These are phyloP conservation scores for Leccinellum rugosiceps DNA, from an alignment of 768 basidiomycete genomes.

Conservation along the genomic window DNA sequence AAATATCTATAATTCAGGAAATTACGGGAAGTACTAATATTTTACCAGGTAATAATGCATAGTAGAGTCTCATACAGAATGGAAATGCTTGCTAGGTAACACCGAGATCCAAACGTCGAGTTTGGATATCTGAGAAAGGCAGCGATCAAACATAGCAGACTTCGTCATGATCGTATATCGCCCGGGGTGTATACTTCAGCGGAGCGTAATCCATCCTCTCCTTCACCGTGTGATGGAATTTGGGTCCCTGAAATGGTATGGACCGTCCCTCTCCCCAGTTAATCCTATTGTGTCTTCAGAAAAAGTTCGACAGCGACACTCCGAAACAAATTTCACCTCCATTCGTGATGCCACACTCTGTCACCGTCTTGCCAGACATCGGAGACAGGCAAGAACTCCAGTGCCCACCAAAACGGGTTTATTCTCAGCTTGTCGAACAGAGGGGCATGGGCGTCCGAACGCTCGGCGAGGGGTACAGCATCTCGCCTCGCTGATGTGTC, in stretches of 20 bases:
- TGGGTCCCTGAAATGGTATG: constrained; percentile 46
- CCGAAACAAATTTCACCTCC: constrained; percentile 46
- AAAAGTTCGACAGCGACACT: neutral
- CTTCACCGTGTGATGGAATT: constrained; percentile 64
- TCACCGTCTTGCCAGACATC: constrained; percentile 55
- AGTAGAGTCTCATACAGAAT: too few species aligned
- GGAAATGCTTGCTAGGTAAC: too few species aligned
- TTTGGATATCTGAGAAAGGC: neutral
- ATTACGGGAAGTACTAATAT: neutral
- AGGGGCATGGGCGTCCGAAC: constrained; percentile 39
- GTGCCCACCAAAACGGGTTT: constrained; percentile 61
- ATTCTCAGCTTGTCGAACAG: constrained; percentile 50
- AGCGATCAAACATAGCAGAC: constrained; percentile 40
- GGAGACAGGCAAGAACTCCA: constrained; percentile 59
- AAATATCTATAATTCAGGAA: too few species aligned
- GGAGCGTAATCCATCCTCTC: constrained; percentile 47
- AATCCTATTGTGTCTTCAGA: constrained; percentile 16
- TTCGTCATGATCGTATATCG: constrained; percentile 45
- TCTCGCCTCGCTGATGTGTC: neutral
- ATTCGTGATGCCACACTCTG: constrained; percentile 51
- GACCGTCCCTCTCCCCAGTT: constrained; percentile 58
- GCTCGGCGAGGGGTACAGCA: neutral
- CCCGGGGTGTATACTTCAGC: constrained; percentile 57
- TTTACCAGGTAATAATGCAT: neutral
- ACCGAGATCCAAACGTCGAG: too few species aligned